A percentile compares a stretch with the other conserved stretches of the same genome.
phyloP scores from a whole-genome alignment of 257 asterid genomes.

The Capsicum rhomboideum region DNA sequence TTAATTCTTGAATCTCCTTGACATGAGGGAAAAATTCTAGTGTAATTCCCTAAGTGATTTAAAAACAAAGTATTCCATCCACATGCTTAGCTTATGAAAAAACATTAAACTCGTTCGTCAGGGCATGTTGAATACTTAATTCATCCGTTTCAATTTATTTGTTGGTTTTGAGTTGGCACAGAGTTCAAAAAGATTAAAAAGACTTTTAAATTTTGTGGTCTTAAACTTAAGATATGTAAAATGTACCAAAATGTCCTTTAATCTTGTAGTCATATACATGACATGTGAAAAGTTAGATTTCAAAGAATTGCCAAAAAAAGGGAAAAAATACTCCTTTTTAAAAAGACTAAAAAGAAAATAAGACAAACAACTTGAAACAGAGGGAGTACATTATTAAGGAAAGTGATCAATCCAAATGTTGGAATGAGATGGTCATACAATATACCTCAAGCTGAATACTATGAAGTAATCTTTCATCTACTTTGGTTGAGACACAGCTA shows the following conservation, averaged over 20 bases:
- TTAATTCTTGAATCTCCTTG: not conserved
- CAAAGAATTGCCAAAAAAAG: too few species aligned
- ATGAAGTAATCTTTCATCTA: not conserved
- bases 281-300: too few species aligned
- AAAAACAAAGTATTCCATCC: not conserved
- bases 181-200: too few species aligned
- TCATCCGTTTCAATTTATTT: too few species aligned
- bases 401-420: not conserved
- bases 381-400: not conserved
- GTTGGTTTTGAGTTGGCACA: too few species aligned
- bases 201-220: too few species aligned
- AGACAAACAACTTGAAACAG: too few species aligned
- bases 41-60: not conserved
- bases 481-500: not conserved
- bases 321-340: too few species aligned
- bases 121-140: not conserved
- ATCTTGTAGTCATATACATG: too few species aligned
- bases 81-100: not conserved
- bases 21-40: not conserved
- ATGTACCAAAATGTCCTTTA: too few species aligned
- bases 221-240: too few species aligned
- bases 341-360: too few species aligned
- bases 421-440: not conserved
- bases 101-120: not conserved
- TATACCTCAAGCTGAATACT: not conserved